phyloP scores from a whole-genome alignment of 1,139 yeast genomes.

The Protomyces gravidus region DNA sequence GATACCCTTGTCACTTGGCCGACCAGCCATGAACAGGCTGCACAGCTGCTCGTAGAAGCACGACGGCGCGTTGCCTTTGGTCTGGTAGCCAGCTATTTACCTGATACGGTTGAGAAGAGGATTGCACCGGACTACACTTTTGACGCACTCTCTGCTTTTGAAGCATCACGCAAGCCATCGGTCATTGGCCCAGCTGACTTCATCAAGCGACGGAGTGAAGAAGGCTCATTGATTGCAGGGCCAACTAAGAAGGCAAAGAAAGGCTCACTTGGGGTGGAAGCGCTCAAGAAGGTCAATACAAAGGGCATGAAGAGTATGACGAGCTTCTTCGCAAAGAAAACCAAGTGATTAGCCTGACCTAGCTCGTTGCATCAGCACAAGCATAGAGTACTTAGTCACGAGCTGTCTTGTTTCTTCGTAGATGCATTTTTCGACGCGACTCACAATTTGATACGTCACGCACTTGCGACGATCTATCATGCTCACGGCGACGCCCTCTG shows the following conservation, averaged over 20 bases:
- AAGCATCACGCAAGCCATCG: conserved; percentile 1
- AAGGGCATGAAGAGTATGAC: conserved; percentile 27
- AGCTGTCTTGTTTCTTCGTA: background rate
- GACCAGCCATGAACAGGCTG: background rate
- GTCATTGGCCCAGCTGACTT: conserved; percentile 17
- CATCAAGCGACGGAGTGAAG: conserved; percentile 6
- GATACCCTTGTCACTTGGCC: background rate
- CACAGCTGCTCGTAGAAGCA: background rate
- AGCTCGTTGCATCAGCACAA: no score
- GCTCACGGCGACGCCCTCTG: conserved; percentile 2
- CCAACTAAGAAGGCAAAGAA: conserved; percentile 5
- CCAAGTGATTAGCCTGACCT: no score
- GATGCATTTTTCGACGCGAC: background rate
- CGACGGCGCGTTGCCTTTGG: conserved; percentile 7
- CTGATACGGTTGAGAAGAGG: background rate
- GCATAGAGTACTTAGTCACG: background rate
- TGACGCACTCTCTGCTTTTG: background rate
- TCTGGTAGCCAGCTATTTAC: conserved; percentile 10
- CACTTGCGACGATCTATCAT: background rate
- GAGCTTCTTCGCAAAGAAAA: conserved; percentile 16
- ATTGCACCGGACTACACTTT: background rate
- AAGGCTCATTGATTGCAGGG: background rate
- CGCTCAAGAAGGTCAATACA: conserved; percentile 21
- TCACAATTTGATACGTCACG: background rate
- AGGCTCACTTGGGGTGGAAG: conserved; percentile 25